Base-by-base conservation (phyloP, 164 flowering plant genomes). In the Chloranthus sessilifolius region DNA sequence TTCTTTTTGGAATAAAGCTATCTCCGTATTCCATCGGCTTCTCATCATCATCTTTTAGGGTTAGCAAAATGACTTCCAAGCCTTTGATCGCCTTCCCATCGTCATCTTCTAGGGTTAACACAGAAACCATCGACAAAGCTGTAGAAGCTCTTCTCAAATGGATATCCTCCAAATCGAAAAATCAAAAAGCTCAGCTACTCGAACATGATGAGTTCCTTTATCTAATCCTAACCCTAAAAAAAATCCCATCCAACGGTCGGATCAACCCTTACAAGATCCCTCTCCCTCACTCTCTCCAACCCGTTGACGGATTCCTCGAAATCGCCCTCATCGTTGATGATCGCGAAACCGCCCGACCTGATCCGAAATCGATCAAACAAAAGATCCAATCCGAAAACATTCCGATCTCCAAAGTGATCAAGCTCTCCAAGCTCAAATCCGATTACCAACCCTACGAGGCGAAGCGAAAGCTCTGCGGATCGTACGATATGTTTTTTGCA, bases 251-350 rank as follows among this genome's bases (percentile, higher is more conserved):
- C 1, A 68, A 69, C 3, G 43, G 56, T 20, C 82, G 86, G 52
- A 64, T 68, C 0, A 82, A 77, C 46, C 73, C 96, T 7, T 54
- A 50, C 77, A 77, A 70, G 52, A 72, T 91, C 73, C 74, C 79
- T 8, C 76, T 91, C 7, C 82, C 95, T 0, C 67, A 80, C 56
- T 74, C 96, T 3, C 56, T 83, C 42, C 52, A 65, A 49, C 41
- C 73, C 41, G 31, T 58, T 1, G 59, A 50, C 23, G 33, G 47
- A 22, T 45, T 59, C 38, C 23, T 78, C 14, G 79, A 81, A 55
- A 53, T 74, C 48, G 85, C 95, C 59, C 70, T 91, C 33, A 72
- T 88, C 58, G 41, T 85, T 48, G 95, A 82, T 59, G 98, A 90
- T 43, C 56, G 90, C n/a, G n/a, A n/a, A n/a, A n/a, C n/a, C n/a